These are phyloP conservation scores for Umbilicaria muhlenbergii DNA, from an alignment of 495 filamentous ascomycete genomes.

Conservation along the genomic window DNA sequence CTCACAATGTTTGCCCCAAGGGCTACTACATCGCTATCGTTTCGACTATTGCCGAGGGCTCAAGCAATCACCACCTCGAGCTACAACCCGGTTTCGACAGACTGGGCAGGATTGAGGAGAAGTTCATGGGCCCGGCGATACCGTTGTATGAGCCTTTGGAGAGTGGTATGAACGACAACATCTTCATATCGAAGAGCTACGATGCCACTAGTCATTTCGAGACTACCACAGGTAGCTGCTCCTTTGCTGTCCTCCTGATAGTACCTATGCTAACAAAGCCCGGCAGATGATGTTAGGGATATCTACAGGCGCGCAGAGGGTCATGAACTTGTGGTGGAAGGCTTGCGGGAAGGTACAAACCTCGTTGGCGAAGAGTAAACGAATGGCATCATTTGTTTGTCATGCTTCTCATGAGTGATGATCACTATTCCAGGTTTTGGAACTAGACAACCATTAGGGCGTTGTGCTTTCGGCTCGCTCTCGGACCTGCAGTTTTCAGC, in stretches of 20 bases:
- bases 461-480: not conserved
- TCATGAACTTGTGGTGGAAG: slow-evolving; percentile 63
- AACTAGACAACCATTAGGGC: too few species aligned
- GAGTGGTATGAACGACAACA: slow-evolving; percentile 71
- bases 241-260: not conserved
- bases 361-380: slow-evolving; percentile 32
- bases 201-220: slow-evolving; percentile 97
- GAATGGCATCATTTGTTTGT: not conserved
- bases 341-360: slow-evolving; percentile 34
- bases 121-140: slow-evolving; percentile 86
- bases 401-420: too few species aligned
- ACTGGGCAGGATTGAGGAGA: slow-evolving; percentile 88
- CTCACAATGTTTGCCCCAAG: slow-evolving; percentile 97
- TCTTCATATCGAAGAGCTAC: slow-evolving; percentile 98
- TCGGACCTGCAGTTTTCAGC: not conserved
- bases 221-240: slow-evolving; percentile 52
- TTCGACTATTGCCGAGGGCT: slow-evolving; percentile 86
- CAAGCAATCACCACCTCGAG: slow-evolving; percentile 88
- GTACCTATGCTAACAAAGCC: slow-evolving; percentile 14
- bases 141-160: slow-evolving; percentile 87
- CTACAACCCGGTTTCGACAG: slow-evolving; percentile 87
- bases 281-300: slow-evolving; percentile 75
- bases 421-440: too few species aligned
- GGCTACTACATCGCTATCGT: slow-evolving; percentile 98
- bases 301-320: slow-evolving; percentile 80